Base-by-base conservation (phyloP, 345 rosid species). In the Gossypium australe region DNA sequence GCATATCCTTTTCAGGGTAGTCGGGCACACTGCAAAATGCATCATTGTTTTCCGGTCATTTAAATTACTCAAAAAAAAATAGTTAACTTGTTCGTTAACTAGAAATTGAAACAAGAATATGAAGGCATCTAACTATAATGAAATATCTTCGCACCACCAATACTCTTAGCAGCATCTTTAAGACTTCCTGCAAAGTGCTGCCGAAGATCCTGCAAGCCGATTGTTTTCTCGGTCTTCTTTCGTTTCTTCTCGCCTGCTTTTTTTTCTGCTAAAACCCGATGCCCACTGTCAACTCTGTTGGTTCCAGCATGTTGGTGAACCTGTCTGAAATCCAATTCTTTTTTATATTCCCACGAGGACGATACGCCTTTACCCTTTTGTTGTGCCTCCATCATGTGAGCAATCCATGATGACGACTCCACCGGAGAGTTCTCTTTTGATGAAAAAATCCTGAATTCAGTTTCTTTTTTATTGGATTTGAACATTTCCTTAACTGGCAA, bases 1-100 rank as follows among this genome's bases (percentile, higher is more conserved):
- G 89, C 98, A 94, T 81, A 94, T 94, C 89, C 97, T 85, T 85
- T 94, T 92, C 83, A 94, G 80, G 29, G 98, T 94, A 71, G 98
- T 94, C 14, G 98, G 98, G 67, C 98, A 94, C 79, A 92, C 98
- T 94, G 97, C 85, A 89, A 78, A 48, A 74, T 44, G 7, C 25
- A 71, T 52, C 52, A 48, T 48, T 16, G 56, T 51, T 51, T 51
- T 51, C 56, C 16, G 2, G n/a, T 51, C 14, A 47, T 27, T 62
- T 52, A 73, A 47, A 34, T 22, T 38, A 61, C 18, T 29, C 53
- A 53, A 38, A 44, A 56, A 43, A 62, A 67, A 67, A 20, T 18
- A 27, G 64, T 22, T 25, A 55, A 48, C 55, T 20, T 29, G 58
- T 34, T 12, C 48, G 12, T 3, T 13, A 29, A 70, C 25, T 20